Conservation (phyloP, 345 rosid genomes). For the Heritiera fomes region DNA sequence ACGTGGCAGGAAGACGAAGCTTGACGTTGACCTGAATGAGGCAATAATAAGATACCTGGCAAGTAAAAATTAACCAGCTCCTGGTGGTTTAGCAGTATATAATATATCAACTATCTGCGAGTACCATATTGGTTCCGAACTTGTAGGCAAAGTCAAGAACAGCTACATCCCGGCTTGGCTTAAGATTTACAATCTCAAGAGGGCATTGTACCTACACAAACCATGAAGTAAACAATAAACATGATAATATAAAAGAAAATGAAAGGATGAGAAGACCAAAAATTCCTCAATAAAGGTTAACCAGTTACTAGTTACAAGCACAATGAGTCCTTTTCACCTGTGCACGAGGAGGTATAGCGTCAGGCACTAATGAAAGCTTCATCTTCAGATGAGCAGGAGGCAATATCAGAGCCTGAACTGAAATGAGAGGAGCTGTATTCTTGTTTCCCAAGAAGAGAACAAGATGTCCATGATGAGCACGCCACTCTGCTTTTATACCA, state of each 20-base stretch:
- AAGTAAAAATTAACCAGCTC: slow-evolving; percentile 14
- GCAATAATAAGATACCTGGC: slow-evolving; percentile 26
- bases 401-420: slow-evolving; percentile 78
- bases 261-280: neutral
- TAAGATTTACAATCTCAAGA: slow-evolving; percentile 77
- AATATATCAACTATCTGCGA: slow-evolving; percentile 16
- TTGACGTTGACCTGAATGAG: slow-evolving; percentile 70
- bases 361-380: slow-evolving; percentile 90
- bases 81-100: neutral
- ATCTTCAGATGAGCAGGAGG: slow-evolving; percentile 89
- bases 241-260: neutral
- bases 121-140: slow-evolving; percentile 69
- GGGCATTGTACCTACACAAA: slow-evolving; percentile 85
- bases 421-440: slow-evolving; percentile 72
- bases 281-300: neutral
- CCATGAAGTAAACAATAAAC: slow-evolving; percentile 16
- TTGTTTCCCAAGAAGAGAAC: slow-evolving; percentile 98
- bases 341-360: slow-evolving; percentile 97
- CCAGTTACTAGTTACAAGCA: slow-evolving; percentile 13
- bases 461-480: slow-evolving; percentile 86
- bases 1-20: slow-evolving; percentile 88
- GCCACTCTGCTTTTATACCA: slow-evolving; percentile 98
- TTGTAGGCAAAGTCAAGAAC: slow-evolving; percentile 96
- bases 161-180: slow-evolving; percentile 93
- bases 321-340: slow-evolving; percentile 54